phyloP scores from a whole-genome alignment of 495 filamentous ascomycete genomes.

The Lentithecium fluviatile region DNA sequence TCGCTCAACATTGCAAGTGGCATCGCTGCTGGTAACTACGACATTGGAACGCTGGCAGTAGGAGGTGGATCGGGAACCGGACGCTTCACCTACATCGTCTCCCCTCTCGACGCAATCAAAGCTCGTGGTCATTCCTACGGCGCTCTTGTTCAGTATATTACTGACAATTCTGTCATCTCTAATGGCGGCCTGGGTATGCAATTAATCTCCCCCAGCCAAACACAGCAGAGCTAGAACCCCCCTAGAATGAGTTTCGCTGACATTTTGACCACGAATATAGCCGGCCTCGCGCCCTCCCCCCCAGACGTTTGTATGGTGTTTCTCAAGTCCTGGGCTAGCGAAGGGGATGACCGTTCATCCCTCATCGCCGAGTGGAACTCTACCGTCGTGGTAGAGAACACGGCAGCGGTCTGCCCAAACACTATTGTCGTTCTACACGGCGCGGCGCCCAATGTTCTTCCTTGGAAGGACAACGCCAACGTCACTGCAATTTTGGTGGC shows the following conservation, averaged over 20 bases:
- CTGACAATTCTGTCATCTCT: slow-evolving; percentile 45
- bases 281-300: slow-evolving; percentile 31
- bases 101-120: slow-evolving; percentile 61
- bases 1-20: slow-evolving; percentile 33
- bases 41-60: slow-evolving; percentile 57
- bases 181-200: slow-evolving; percentile 40
- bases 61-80: slow-evolving; percentile 61
- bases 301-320: slow-evolving; percentile 55
- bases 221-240: no score
- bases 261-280: no score
- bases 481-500: slow-evolving; percentile 43
- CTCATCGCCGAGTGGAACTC: slow-evolving; percentile 51
- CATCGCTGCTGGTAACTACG: slow-evolving; percentile 49
- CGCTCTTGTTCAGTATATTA: slow-evolving; percentile 37
- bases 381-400: slow-evolving; percentile 35
- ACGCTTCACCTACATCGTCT: slow-evolving; percentile 52
- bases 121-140: slow-evolving; percentile 18
- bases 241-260: no score
- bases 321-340: slow-evolving; percentile 55
- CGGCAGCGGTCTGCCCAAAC: slow-evolving; percentile 35
- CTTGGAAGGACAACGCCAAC: slow-evolving; percentile 39
- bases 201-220: no score
- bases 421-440: slow-evolving; percentile 40
- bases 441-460: slow-evolving; percentile 35
- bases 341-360: slow-evolving; percentile 50